Percentiles rank a stretch among this genome's conserved stretches.
phyloP scores from a whole-genome alignment of 1,139 yeast species.

The Martiniozyma asiatica region DNA sequence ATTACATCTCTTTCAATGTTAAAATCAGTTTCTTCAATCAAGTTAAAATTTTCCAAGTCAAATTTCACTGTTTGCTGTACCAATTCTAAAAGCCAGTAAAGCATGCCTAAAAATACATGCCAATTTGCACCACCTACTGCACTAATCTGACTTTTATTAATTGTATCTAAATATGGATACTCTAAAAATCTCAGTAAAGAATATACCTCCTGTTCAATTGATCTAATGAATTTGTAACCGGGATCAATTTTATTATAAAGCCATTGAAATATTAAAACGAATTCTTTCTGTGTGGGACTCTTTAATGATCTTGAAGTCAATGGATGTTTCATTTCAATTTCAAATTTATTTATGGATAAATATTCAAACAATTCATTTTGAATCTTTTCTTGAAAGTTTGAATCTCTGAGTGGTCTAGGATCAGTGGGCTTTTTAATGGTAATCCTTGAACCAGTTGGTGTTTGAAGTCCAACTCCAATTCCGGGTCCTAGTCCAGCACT shows the following conservation, averaged over 20 bases:
- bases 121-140: constrained; percentile 91
- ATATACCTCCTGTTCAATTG: constrained; percentile 69
- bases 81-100: constrained; percentile 66
- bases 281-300: constrained; percentile 83
- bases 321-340: constrained; percentile 60
- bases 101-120: constrained; percentile 74
- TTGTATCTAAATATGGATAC: constrained; percentile 73
- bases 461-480: constrained; percentile 7
- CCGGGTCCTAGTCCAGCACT: constrained; percentile 8
- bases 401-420: constrained; percentile 71
- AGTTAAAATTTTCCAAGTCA: constrained; percentile 29
- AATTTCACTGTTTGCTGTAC: constrained; percentile 23
- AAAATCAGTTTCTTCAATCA: constrained; percentile 14
- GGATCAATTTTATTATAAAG: constrained; percentile 71
- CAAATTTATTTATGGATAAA: constrained; percentile 52
- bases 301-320: constrained; percentile 52
- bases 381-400: constrained; percentile 48
- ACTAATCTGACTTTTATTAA: constrained; percentile 72
- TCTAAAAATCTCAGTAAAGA: constrained; percentile 49
- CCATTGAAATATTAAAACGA: constrained; percentile 68
- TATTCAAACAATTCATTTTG: constrained; percentile 61
- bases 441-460: too few species aligned
- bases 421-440: too few species aligned
- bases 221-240: constrained; percentile 53
- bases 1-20: constrained; percentile 6